A percentile compares a stretch with the other conserved stretches of the same genome.
Conservation (phyloP, 2,329 filamentous ascomycete genomes). For the Cordyceps cicadae region DNA sequence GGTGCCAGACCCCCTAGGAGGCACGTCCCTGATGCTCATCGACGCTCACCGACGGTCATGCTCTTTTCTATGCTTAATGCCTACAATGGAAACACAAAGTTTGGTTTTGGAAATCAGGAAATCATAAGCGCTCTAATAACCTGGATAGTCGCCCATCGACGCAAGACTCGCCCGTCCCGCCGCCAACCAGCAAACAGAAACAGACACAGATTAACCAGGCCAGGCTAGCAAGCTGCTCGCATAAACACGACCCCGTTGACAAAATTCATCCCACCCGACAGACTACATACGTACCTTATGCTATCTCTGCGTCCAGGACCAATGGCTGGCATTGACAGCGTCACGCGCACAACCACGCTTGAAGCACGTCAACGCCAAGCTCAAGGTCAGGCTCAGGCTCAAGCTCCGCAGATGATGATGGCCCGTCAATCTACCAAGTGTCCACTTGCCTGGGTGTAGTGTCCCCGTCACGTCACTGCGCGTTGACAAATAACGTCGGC, state of each 20-base stretch:
- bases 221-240: background rate
- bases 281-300: background rate
- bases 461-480: background rate
- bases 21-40: too few species aligned
- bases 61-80: too few species aligned
- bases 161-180: background rate
- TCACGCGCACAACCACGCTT: background rate
- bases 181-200: background rate
- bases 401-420: background rate
- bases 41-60: too few species aligned
- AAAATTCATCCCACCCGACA: background rate
- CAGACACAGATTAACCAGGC: too few species aligned
- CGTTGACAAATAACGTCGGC: slow-evolving; percentile 8
- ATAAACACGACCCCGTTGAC: background rate
- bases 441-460: slow-evolving; percentile 2
- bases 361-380: slow-evolving; percentile 7
- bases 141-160: background rate
- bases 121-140: background rate
- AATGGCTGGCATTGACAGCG: background rate
- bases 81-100: too few species aligned
- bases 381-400: background rate
- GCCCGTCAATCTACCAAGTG: background rate
- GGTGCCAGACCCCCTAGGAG: too few species aligned
- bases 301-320: background rate
- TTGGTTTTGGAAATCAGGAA: too few species aligned